Percentiles rank a stretch among this genome's conserved stretches.
phyloP scores from a whole-genome alignment of 768 basidiomycete species.

The Hydnum rufescens region DNA sequence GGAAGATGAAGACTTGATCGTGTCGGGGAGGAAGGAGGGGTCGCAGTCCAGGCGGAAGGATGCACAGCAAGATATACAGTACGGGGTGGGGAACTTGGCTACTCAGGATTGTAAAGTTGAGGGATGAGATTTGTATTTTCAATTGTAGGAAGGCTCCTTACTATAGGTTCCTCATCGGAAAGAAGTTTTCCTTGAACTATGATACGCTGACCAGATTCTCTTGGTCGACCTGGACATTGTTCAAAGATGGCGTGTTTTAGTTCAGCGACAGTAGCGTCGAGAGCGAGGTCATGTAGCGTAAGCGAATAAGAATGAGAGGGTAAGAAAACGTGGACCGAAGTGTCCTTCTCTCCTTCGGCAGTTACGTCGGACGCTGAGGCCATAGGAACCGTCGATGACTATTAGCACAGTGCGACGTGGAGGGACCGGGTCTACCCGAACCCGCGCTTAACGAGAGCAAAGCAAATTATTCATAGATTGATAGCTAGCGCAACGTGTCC shows the following conservation, averaged over 20 bases:
- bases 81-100: neutral
- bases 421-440: no score
- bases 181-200: neutral
- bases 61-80: constrained; percentile 1
- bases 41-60: neutral
- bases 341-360: no score
- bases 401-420: no score
- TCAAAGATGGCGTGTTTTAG: constrained; percentile 3
- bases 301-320: constrained; percentile 1
- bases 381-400: no score
- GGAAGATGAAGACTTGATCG: neutral
- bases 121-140: neutral
- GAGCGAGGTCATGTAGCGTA: neutral
- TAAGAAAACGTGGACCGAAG: neutral
- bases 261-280: neutral
- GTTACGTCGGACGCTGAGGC: no score
- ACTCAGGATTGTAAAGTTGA: neutral
- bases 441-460: no score
- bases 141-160: neutral
- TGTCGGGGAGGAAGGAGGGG: neutral
- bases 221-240: neutral
- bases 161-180: neutral
- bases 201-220: neutral
- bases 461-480: no score
- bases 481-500: neutral